A percentile compares a stretch with the other conserved stretches of the same genome.
These are phyloP conservation scores for Saitozyma sp. DNA, from an alignment of 768 basidiomycete genomes.

Conservation along the genomic window DNA sequence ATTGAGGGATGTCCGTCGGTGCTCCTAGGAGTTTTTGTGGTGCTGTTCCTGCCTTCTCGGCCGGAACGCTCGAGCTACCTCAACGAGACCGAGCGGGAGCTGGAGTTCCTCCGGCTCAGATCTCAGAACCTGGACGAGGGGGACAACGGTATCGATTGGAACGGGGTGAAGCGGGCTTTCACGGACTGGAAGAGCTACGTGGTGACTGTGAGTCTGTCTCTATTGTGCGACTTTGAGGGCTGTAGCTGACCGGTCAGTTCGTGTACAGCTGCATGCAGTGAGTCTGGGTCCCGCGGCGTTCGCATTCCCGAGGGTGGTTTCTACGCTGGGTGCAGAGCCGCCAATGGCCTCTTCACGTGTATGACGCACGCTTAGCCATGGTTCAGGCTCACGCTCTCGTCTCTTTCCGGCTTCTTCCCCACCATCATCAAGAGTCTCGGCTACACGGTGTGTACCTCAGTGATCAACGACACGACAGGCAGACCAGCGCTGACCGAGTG, in stretches of 20 bases:
- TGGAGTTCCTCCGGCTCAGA: constrained; percentile 69
- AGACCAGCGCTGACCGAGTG: no score
- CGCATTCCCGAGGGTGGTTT: no score
- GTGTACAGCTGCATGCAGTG: no score
- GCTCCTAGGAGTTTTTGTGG: constrained; percentile 62
- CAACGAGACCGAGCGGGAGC: constrained; percentile 56
- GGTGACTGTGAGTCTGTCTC: neutral
- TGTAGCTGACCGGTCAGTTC: no score
- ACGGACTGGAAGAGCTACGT: constrained; percentile 73
- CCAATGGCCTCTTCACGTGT: no score
- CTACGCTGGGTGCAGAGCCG: no score
- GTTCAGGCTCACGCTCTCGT: no score
- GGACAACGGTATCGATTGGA: constrained; percentile 66
- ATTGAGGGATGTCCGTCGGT: constrained; percentile 73
- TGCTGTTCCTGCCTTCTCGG: constrained; percentile 65
- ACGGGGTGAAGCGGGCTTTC: constrained; percentile 65
- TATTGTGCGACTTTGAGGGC: constrained; percentile 54
- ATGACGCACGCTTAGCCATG: no score
- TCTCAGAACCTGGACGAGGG: constrained; percentile 63
- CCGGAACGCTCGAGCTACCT: constrained; percentile 70
- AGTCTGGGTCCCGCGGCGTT: no score
- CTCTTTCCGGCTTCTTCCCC: no score
- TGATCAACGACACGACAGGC: no score
- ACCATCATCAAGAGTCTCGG: constrained; percentile 69
- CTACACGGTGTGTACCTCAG: constrained; percentile 49